Evolutionary conservation across 345 rosid species (phyloP), one percentile per base, ranked within the genome.

Genomic region (Melastoma malabathricum): DNA sequence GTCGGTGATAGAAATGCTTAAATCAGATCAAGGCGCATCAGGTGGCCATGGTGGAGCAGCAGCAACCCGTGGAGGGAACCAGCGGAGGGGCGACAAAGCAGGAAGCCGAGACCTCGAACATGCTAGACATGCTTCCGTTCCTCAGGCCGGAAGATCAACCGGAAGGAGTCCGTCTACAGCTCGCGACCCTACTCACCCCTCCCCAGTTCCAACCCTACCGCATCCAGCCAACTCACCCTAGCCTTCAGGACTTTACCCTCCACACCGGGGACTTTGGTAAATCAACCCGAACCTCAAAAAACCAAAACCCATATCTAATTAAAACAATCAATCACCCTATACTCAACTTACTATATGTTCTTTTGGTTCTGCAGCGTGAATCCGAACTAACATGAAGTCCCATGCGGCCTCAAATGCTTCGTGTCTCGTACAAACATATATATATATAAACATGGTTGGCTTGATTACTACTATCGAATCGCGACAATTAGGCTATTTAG

Each of bases 191-290:
- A 52, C 44, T 48, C 43, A 43, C 52, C 17, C 43, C 64, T 47
- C 34, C 59, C 1, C 46, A 31, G 2, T 57, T 52, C 43, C 65
- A 63, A 4, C 67, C 65, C 0, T 59, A 39, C 49, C 56, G 58
- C 10, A 56, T 54, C 52, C 62, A 61, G 45, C 70, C 64, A 0
- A 18, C 18, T 10, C 74, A 61, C 50, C 74, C 71, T 15, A 70
- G 62, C 44, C 75, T 70, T 49, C 68, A 65, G 47, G 68, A 66
- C 46, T 66, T 61, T 15, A 69, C 65, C 54, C 63, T 48, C 10
- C 61, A 34, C 50, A 43, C 67, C 8, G 54, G 15, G 55, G 56
- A 43, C 3, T 66, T 66, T n/a, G 47, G 15, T 6, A 45, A 51
- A n/a, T 20, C 9, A 29, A 16, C 18, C 13, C 9, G 39, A 31